These are phyloP conservation scores for Toxoplasma gondii DNA, from an alignment of 169 alveolate genomes.

Conservation along the genomic window DNA sequence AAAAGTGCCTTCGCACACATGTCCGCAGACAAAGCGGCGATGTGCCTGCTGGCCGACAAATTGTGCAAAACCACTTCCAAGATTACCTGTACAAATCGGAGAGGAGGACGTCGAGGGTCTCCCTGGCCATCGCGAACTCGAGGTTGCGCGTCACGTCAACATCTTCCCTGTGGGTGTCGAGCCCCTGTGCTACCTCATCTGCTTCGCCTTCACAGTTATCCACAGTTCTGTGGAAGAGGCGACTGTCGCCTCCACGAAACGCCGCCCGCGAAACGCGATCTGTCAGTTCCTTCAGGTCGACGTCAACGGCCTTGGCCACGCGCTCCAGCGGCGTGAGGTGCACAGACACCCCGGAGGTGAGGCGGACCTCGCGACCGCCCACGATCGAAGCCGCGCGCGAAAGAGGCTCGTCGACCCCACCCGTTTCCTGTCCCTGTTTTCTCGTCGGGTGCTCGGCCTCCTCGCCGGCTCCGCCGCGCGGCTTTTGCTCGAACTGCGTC, in stretches of 20 bases:
- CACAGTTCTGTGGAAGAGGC: neutral
- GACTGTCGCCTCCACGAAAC: neutral
- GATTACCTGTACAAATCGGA: constrained; percentile 16
- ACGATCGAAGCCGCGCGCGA: neutral
- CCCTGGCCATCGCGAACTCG: constrained; percentile 44
- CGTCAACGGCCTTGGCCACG: neutral
- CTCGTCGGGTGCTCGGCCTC: neutral
- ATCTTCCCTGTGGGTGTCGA: no score
- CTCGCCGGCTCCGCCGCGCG: constrained; percentile 4
- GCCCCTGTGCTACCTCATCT: no score
- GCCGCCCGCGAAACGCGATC: neutral
- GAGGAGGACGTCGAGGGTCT: constrained; percentile 29
- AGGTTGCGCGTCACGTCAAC: neutral
- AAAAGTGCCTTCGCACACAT: no score
- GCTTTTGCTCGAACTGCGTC: neutral
- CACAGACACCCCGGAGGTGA: neutral
- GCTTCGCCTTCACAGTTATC: neutral
- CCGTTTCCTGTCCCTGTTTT: neutral
- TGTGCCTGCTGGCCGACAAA: neutral
- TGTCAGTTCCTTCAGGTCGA: neutral
- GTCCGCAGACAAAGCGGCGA: no score
- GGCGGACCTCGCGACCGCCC: neutral
- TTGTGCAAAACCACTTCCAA: no score
- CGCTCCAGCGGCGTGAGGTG: constrained; percentile 30
- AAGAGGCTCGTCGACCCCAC: neutral